These are phyloP conservation scores for Solanum pinnatisectum DNA, from an alignment of 257 asterid genomes.

Conservation along the genomic window DNA sequence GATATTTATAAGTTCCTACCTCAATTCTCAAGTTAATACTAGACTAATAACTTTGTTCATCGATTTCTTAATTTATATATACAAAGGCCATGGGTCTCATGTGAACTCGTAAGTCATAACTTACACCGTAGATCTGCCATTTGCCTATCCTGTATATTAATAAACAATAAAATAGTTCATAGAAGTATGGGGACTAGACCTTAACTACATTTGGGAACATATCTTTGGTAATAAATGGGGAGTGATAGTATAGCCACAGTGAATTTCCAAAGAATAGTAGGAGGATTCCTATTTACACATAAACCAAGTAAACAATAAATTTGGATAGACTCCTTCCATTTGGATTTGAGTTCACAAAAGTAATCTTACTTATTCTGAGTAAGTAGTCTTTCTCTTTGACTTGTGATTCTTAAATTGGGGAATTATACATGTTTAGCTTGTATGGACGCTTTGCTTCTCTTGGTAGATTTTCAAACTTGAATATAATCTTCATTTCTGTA, in stretches of 20 bases:
- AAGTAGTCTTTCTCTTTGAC: not conserved
- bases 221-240: not conserved
- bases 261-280: not conserved
- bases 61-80: too few relatives aligned
- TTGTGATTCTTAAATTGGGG: not conserved
- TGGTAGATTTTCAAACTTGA: not conserved
- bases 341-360: not conserved
- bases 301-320: not conserved
- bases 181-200: not conserved
- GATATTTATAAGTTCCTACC: not conserved
- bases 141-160: too few relatives aligned
- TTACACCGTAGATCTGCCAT: too few relatives aligned
- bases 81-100: too few relatives aligned
- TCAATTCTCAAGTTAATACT: not conserved
- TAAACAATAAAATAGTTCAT: not conserved
- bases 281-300: not conserved
- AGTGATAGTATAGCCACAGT: not conserved
- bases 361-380: not conserved
- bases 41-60: too few relatives aligned
- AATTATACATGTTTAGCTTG: not conserved
- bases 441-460: not conserved
- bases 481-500: not conserved
- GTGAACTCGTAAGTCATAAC: too few relatives aligned
- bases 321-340: not conserved
- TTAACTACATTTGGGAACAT: not conserved